Conservation (phyloP, 257 asterid species). For the Solanum sparsipilum region DNA sequence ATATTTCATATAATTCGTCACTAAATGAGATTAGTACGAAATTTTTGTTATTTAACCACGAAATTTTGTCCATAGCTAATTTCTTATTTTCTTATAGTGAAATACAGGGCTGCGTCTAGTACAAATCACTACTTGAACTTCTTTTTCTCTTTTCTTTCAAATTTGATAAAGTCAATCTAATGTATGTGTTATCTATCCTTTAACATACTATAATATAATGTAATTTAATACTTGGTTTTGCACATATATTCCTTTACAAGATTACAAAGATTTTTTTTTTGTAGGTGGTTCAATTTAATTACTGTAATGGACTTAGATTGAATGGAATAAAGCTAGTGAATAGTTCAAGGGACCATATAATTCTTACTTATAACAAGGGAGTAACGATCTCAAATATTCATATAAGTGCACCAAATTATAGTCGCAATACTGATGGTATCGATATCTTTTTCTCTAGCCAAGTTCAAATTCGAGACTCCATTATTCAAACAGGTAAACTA, state of each 20-base stretch:
- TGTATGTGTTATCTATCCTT: neutral
- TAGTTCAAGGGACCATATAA: slow-evolving; percentile 9
- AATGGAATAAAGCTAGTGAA: neutral
- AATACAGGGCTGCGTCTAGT: too few species aligned
- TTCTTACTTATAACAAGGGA: neutral
- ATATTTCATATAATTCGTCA: neutral
- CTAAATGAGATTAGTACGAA: neutral
- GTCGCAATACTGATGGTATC: slow-evolving; percentile 15
- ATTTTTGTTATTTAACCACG: neutral
- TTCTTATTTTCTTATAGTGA: neutral
- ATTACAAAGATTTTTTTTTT: neutral
- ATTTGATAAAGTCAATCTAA: neutral
- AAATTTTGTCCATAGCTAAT: neutral
- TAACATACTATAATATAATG: neutral
- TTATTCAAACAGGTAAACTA: neutral
- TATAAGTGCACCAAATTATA: slow-evolving; percentile 8
- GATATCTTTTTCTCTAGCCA: slow-evolving; percentile 1
- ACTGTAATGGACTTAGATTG: slow-evolving; percentile 3
- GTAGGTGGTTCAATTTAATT: slow-evolving; percentile 2
- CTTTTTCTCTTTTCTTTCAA: neutral
- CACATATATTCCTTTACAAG: neutral
- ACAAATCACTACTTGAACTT: too few species aligned
- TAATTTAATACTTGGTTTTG: neutral
- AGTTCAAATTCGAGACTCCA: neutral
- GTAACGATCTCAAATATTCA: neutral